A percentile compares a stretch with the other conserved stretches of the same genome.
These are phyloP conservation scores for Henningerozyma blattae DNA, from an alignment of 805 yeast genomes.

Conservation along the genomic window DNA sequence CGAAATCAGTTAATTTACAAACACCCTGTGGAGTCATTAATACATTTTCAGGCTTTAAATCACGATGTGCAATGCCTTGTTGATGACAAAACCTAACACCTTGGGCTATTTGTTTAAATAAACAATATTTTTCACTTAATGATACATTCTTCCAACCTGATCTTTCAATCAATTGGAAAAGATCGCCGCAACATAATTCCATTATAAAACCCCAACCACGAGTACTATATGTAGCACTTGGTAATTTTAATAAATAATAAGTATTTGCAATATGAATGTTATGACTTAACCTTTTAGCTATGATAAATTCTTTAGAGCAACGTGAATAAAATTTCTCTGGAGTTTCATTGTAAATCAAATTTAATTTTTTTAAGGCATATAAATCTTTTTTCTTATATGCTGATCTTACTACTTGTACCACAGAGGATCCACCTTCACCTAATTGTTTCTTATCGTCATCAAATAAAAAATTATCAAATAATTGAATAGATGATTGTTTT, in stretches of 20 bases:
- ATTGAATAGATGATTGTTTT: slow-evolving; percentile 35
- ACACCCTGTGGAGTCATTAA: slow-evolving; percentile 48
- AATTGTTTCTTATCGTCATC: slow-evolving; percentile 35
- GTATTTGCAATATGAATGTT: slow-evolving; percentile 52
- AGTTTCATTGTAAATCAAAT: slow-evolving; percentile 47
- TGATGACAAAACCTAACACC: slow-evolving; percentile 57
- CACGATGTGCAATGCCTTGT: slow-evolving; percentile 58
- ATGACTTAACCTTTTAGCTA: slow-evolving; percentile 41
- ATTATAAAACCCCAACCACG: slow-evolving; percentile 71
- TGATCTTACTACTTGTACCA: slow-evolving; percentile 40
- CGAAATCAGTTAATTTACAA: slow-evolving; percentile 64
- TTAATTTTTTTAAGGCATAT: slow-evolving; percentile 60
- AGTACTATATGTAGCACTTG: slow-evolving; percentile 40
- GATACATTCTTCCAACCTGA: slow-evolving; percentile 50
- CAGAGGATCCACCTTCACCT: slow-evolving; percentile 68
- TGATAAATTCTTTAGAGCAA: slow-evolving; percentile 51
- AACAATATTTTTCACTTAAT: slow-evolving; percentile 44
- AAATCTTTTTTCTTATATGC: slow-evolving; percentile 27
- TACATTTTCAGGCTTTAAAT: slow-evolving; percentile 66
- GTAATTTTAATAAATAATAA: slow-evolving; percentile 42
- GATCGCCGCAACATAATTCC: slow-evolving; percentile 57
- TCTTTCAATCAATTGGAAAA: slow-evolving; percentile 42
- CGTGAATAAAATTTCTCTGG: slow-evolving; percentile 56
- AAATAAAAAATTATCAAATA: slow-evolving; percentile 45
- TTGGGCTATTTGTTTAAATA: slow-evolving; percentile 55